Evolutionary conservation across 192 early-diverging fungal genomes (phyloP).

Genomic region (Coemansia sp.): DNA sequence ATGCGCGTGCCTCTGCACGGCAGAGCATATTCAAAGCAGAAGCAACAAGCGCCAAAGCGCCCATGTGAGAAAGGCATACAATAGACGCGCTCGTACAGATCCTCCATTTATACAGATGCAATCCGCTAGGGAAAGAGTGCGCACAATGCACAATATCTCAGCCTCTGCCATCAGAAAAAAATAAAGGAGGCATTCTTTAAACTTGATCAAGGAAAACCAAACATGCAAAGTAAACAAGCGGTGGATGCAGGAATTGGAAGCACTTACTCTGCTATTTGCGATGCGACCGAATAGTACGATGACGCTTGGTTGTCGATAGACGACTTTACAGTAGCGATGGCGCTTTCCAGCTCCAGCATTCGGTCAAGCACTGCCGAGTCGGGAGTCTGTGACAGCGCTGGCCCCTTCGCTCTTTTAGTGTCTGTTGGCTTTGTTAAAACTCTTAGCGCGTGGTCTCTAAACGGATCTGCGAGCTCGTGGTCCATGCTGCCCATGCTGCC

Average conservation of each 20-base stretch:
- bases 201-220: background rate
- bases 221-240: slow-evolving; percentile 1
- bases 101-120: background rate
- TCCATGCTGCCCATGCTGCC: too few relatives aligned
- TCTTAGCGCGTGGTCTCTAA: slow-evolving; percentile 1
- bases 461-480: too few relatives aligned
- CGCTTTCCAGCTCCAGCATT: slow-evolving; percentile 39
- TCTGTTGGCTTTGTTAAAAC: slow-evolving; percentile 6
- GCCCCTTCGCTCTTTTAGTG: background rate
- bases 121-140: background rate
- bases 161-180: background rate
- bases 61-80: slow-evolving; percentile 7
- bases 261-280: slow-evolving; percentile 54
- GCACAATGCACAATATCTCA: slow-evolving; percentile 1
- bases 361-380: slow-evolving; percentile 30
- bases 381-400: background rate
- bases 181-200: background rate
- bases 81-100: background rate
- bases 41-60: background rate
- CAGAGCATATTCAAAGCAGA: background rate
- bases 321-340: slow-evolving; percentile 38
- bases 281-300: slow-evolving; percentile 51
- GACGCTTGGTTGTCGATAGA: slow-evolving; percentile 49
- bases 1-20: background rate
- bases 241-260: background rate